Evolutionary conservation across 441 rosid species (phyloP).

Genomic region (Croton laevigatus): DNA sequence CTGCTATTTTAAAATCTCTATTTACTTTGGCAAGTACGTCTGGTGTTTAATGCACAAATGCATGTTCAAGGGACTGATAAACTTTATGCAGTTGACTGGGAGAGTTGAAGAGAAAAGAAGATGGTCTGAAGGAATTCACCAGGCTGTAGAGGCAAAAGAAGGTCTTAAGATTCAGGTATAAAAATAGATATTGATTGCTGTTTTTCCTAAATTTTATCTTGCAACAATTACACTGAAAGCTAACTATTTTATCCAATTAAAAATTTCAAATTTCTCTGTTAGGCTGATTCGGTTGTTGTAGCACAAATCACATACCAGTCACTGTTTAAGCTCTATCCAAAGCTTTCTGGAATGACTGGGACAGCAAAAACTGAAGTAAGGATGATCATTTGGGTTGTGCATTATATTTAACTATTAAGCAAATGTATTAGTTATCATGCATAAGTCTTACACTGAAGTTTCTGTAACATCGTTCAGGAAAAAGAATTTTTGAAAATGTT

Average conservation of each 20-base stretch:
- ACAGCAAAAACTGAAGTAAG: slow-evolving; percentile 98
- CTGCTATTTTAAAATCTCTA: slow-evolving; percentile 12
- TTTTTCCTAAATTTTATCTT: slow-evolving; percentile 20
- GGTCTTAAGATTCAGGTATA: slow-evolving; percentile 84
- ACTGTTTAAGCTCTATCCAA: slow-evolving; percentile 93
- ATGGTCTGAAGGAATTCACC: slow-evolving; percentile 98
- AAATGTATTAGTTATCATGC: not conserved
- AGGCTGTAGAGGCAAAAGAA: slow-evolving; percentile 98
- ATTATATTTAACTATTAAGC: not conserved
- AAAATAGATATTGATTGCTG: slow-evolving; percentile 19
- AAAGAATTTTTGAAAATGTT: slow-evolving; percentile 97
- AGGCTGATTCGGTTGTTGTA: slow-evolving; percentile 97
- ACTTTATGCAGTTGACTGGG: slow-evolving; percentile 74
- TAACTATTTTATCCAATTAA: slow-evolving; percentile 17
- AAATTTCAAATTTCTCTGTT: slow-evolving; percentile 11
- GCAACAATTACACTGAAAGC: slow-evolving; percentile 1
- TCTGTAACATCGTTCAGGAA: slow-evolving; percentile 52
- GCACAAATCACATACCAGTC: slow-evolving; percentile 99
- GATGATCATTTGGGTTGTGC: slow-evolving; percentile 10
- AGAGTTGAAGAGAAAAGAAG: slow-evolving; percentile 98
- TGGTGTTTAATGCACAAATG: not conserved
- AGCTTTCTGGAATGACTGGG: slow-evolving; percentile 98
- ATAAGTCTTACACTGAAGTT: slow-evolving; percentile 8
- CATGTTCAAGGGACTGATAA: not conserved
- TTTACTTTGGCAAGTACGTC: not conserved